Evolutionary conservation across 345 rosid species (phyloP).

Genomic region (Laguncularia racemosa): DNA sequence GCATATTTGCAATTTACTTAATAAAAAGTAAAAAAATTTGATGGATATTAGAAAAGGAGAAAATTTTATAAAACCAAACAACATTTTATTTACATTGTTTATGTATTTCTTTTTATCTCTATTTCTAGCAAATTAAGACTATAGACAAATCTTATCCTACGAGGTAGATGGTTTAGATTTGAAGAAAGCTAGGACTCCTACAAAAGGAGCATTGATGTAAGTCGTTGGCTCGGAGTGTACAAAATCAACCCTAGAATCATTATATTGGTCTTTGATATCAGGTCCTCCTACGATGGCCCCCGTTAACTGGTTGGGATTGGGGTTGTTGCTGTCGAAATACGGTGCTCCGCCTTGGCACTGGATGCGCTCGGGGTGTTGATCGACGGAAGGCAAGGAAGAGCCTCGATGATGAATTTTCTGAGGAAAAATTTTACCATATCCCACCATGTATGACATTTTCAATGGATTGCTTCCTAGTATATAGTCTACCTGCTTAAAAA

Average conservation of each 20-base stretch:
- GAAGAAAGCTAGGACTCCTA: slow-evolving; percentile 50
- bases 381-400: slow-evolving; percentile 53
- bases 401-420: slow-evolving; percentile 70
- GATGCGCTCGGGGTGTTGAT: slow-evolving; percentile 24
- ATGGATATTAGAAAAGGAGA: no score
- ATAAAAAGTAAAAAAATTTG: no score
- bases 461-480: slow-evolving; percentile 76
- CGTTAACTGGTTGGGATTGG: slow-evolving; percentile 50
- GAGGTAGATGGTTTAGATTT: slow-evolving; percentile 4
- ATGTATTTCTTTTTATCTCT: no score
- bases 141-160: neutral
- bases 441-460: slow-evolving; percentile 84
- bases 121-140: no score
- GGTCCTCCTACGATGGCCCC: slow-evolving; percentile 91
- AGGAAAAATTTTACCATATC: slow-evolving; percentile 55
- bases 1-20: no score
- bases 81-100: no score
- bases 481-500: slow-evolving; percentile 48
- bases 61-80: slow-evolving; percentile 4
- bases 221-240: slow-evolving; percentile 54
- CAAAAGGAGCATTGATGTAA: slow-evolving; percentile 58
- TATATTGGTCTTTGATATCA: slow-evolving; percentile 40
- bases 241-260: slow-evolving; percentile 21
- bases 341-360: slow-evolving; percentile 45
- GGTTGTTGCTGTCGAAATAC: slow-evolving; percentile 26